phyloP scores from a whole-genome alignment of 1,139 yeast genomes.

The Saccharomyces hybrid region DNA sequence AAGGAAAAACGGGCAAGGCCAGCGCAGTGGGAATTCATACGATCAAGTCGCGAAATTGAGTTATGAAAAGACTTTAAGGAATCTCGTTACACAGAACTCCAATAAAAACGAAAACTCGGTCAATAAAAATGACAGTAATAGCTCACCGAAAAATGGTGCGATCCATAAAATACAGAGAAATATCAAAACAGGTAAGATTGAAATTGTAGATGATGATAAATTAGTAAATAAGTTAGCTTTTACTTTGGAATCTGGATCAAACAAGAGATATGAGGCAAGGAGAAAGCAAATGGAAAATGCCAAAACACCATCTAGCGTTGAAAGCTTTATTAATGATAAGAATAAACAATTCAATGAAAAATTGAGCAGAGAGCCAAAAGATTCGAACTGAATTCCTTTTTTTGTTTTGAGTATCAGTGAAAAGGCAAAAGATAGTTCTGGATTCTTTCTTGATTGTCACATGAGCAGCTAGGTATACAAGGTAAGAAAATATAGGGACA shows the following conservation, averaged over 20 bases:
- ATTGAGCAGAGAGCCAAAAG: constrained; percentile 34
- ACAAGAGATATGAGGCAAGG: constrained; percentile 20
- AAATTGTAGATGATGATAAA: constrained; percentile 17
- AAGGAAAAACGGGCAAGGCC: constrained; percentile 39
- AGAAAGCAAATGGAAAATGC: constrained; percentile 14
- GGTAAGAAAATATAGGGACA: background rate
- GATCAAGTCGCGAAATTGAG: constrained; percentile 27
- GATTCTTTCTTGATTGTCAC: background rate
- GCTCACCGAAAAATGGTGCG: constrained; percentile 6
- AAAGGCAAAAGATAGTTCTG: background rate
- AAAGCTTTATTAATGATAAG: constrained; percentile 51
- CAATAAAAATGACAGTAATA: constrained; percentile 13
- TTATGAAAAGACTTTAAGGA: constrained; percentile 36
- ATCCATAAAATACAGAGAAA: constrained; percentile 8
- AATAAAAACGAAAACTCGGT: constrained; percentile 29
- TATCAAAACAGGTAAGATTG: constrained; percentile 11
- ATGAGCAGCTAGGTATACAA: background rate
- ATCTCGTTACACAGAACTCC: constrained; percentile 5
- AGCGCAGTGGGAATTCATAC: constrained; percentile 13
- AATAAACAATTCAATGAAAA: constrained; percentile 74
- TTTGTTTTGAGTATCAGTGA: background rate
- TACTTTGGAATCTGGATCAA: constrained; percentile 20
- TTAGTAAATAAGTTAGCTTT: constrained; percentile 18
- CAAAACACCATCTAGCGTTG: constrained; percentile 4
- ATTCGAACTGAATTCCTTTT: background rate